These are phyloP conservation scores for Vaccinium vitisidaea DNA, from an alignment of 148 eudicot species.

Conservation along the genomic window DNA sequence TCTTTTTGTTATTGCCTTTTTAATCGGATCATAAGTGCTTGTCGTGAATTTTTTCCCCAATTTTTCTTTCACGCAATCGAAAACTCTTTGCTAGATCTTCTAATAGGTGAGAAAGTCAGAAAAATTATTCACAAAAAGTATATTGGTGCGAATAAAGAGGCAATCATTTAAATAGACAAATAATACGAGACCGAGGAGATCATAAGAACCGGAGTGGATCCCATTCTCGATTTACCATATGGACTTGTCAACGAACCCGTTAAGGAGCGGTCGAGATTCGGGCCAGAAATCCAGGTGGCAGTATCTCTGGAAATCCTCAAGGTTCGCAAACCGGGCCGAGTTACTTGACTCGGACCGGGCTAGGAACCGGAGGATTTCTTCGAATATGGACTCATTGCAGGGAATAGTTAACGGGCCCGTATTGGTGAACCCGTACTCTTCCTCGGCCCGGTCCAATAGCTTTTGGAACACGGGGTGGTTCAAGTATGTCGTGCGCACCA, in stretches of 20 bases:
- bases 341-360: conserved; percentile 43
- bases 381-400: conserved; percentile 74
- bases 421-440: conserved; percentile 64
- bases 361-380: conserved; percentile 62
- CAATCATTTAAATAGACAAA: background rate
- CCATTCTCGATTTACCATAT: conserved; percentile 33
- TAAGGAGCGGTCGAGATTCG: conserved; percentile 67
- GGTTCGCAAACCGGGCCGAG: conserved; percentile 37
- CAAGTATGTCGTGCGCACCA: conserved; percentile 57
- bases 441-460: conserved; percentile 63
- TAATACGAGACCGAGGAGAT: background rate
- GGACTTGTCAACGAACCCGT: conserved; percentile 37
- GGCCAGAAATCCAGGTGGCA: conserved; percentile 50
- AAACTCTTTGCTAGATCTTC: too few relatives aligned
- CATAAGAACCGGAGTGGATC: background rate
- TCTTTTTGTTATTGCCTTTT: background rate
- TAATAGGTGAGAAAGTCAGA: too few relatives aligned
- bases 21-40: background rate
- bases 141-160: too few relatives aligned
- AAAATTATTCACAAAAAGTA: too few relatives aligned
- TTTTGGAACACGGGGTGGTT: conserved; percentile 77
- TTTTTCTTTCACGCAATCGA: background rate
- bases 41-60: background rate
- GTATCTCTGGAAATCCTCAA: conserved; percentile 60
- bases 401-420: conserved; percentile 72